Percentiles rank a stretch among this genome's conserved stretches.
Conservation (phyloP, 352 stramenopile genomes). For the Globisporangium solare region DNA sequence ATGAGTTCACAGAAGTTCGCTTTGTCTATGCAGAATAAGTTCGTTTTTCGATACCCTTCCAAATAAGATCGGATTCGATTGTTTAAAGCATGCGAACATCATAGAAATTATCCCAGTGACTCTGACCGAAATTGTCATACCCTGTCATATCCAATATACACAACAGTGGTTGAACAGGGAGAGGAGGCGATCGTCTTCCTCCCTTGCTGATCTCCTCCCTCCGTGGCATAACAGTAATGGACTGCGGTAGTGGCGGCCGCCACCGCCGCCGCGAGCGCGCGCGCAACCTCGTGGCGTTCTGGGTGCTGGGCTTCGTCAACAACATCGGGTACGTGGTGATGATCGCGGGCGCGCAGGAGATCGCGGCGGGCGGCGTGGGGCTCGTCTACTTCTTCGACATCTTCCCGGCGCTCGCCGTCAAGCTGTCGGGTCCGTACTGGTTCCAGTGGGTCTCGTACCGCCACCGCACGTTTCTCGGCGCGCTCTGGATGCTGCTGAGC, state of each 20-base stretch:
- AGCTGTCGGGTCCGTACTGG: slow-evolving; percentile 91
- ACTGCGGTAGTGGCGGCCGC: neutral
- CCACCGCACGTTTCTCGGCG: slow-evolving; percentile 61
- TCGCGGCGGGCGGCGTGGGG: slow-evolving; percentile 85
- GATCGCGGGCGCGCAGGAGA: slow-evolving; percentile 92
- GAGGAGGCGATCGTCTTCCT: too few species aligned
- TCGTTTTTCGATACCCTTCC: too few species aligned
- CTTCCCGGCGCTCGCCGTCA: slow-evolving; percentile 85
- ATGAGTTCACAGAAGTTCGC: too few species aligned
- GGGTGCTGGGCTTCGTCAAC: slow-evolving; percentile 91
- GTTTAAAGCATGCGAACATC: too few species aligned
- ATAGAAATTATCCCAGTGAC: too few species aligned
- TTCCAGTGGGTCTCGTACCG: slow-evolving; percentile 91
- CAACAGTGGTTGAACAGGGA: too few species aligned
- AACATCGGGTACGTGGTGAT: slow-evolving; percentile 94
- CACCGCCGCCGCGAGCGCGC: slow-evolving; percentile 22
- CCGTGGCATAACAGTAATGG: too few species aligned
- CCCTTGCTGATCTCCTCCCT: too few species aligned
- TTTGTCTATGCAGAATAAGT: too few species aligned
- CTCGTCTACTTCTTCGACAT: slow-evolving; percentile 93
- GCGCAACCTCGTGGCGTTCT: slow-evolving; percentile 85
- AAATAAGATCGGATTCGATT: too few species aligned
- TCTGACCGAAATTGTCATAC: too few species aligned
- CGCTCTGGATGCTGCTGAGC: slow-evolving; percentile 77
- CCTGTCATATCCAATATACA: too few species aligned